Conservation (phyloP, 495 filamentous ascomycete genomes). For the Penicillium steckii region DNA sequence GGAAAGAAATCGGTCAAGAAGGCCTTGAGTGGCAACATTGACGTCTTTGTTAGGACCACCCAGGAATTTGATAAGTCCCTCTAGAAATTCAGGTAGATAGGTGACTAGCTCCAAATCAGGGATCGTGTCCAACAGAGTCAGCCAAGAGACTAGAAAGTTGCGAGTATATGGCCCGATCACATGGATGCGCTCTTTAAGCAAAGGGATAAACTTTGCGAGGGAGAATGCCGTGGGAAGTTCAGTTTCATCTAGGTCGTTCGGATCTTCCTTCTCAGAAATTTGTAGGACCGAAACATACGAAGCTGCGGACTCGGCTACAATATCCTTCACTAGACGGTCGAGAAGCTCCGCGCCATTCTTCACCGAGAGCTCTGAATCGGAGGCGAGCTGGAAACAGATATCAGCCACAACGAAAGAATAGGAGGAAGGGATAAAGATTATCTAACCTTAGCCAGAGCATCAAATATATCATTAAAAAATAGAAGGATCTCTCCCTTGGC, state of each 20-base stretch:
- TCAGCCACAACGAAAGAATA: constrained; percentile 3
- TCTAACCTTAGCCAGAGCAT: constrained; percentile 89
- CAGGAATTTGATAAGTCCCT: constrained; percentile 86
- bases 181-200: constrained; percentile 88
- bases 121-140: constrained; percentile 92
- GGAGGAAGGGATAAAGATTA: too few relatives aligned
- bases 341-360: constrained; percentile 98
- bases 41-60: constrained; percentile 91
- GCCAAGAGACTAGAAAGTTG: constrained; percentile 94
- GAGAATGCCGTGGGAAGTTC: constrained; percentile 88
- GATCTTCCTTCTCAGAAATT: constrained; percentile 46
- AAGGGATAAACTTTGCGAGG: constrained; percentile 83
- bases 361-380: constrained; percentile 93
- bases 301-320: constrained; percentile 93
- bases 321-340: constrained; percentile 96
- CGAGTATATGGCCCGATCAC: constrained; percentile 93
- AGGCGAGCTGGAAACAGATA: constrained; percentile 67
- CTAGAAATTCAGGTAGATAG: constrained; percentile 88
- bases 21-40: constrained; percentile 83
- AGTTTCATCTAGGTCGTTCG: constrained; percentile 45
- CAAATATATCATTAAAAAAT: constrained; percentile 98
- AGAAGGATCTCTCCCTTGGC: constrained; percentile 95
- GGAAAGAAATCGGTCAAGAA: constrained; percentile 86
- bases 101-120: constrained; percentile 94
- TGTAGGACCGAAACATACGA: constrained; percentile 91